Conservation (phyloP, 345 rosid genomes). For the Linum tenue region DNA sequence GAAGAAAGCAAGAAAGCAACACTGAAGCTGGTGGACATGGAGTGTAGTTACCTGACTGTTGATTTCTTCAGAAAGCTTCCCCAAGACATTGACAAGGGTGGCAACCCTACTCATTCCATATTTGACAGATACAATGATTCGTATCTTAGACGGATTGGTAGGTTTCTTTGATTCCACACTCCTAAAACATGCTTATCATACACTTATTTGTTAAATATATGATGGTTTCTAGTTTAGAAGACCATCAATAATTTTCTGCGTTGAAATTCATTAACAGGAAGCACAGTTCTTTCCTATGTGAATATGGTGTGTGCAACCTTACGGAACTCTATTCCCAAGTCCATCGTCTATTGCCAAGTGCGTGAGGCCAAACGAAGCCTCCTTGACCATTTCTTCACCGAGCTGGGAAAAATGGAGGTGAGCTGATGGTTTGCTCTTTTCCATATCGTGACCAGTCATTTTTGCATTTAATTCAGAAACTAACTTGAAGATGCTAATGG, state of each 20-base stretch:
- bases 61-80: conserved; percentile 98
- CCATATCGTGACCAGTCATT: not conserved
- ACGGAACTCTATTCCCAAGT: conserved; percentile 90
- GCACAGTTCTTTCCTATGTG: conserved; percentile 83
- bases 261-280: conserved; percentile 36
- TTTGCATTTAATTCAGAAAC: not conserved
- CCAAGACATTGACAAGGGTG: conserved; percentile 95
- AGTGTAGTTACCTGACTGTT: conserved; percentile 80
- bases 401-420: conserved; percentile 89
- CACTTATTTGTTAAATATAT: too few species aligned
- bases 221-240: not conserved
- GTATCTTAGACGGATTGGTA: conserved; percentile 90
- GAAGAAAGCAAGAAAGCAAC: conserved; percentile 86
- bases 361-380: conserved; percentile 95
- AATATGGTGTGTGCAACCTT: conserved; percentile 84
- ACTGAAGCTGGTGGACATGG: conserved; percentile 93
- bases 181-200: not conserved
- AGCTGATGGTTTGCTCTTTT: conserved; percentile 2
- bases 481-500: not conserved
- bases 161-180: conserved; percentile 10
- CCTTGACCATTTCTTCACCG: conserved; percentile 87
- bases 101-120: conserved; percentile 89
- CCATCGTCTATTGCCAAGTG: conserved; percentile 90
- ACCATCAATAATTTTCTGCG: too few species aligned
- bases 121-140: conserved; percentile 89